Evolutionary conservation across 148 eudicot species (phyloP).

Genomic region (Rheum nobile): DNA sequence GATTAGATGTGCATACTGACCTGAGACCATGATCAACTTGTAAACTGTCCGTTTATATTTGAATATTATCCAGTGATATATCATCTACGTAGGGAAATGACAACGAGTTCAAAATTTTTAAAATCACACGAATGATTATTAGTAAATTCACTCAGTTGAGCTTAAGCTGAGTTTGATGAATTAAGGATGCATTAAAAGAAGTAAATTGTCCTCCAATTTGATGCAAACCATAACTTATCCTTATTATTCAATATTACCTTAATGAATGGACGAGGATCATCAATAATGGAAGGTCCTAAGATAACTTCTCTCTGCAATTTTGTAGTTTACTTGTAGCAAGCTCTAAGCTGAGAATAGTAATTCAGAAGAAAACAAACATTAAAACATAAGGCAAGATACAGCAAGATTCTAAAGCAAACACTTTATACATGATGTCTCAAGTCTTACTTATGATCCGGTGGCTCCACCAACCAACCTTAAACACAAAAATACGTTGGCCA

Average conservation of each 20-base stretch:
- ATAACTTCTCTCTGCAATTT: constrained; percentile 79
- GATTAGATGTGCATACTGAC: too few relatives aligned
- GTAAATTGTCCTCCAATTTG: too few relatives aligned
- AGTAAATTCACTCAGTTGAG: too few relatives aligned
- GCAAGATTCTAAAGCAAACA: background rate
- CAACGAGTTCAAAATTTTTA: constrained; percentile 78
- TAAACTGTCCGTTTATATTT: constrained; percentile 5
- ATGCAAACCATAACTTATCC: too few relatives aligned
- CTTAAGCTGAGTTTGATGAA: too few relatives aligned
- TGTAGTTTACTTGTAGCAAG: constrained; percentile 73
- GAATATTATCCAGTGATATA: constrained; percentile 66
- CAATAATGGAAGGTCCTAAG: constrained; percentile 84
- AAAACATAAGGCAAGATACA: background rate
- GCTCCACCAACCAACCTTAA: constrained; percentile 95
- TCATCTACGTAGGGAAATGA: constrained; percentile 36
- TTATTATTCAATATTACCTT: constrained; percentile 43
- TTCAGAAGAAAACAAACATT: too few relatives aligned
- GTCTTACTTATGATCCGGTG: constrained; percentile 74
- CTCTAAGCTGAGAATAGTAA: constrained; percentile 48
- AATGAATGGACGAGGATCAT: constrained; percentile 81
- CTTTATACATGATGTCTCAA: background rate
- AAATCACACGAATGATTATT: background rate
- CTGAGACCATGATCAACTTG: too few relatives aligned
- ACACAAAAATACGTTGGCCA: constrained; percentile 84
- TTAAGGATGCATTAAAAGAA: too few relatives aligned